Evolutionary conservation across 2,329 filamentous ascomycete species (phyloP).

Genomic region (Aureobasidium sp.): DNA sequence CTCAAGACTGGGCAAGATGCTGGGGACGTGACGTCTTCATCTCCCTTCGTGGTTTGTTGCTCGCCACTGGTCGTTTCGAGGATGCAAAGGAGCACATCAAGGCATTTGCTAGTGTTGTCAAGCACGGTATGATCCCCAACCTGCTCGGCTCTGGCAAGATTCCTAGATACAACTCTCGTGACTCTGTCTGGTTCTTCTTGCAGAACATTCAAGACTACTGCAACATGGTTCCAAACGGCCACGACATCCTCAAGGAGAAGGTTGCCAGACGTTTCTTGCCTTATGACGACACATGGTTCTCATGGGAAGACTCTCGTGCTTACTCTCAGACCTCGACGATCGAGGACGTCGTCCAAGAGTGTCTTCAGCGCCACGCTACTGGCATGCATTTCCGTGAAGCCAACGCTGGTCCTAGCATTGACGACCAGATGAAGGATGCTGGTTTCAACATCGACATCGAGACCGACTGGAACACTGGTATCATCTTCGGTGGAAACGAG

Average conservation of each 20-base stretch:
- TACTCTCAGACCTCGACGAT: conserved; percentile 81
- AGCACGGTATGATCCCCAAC: conserved; percentile 98
- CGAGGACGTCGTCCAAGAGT: conserved; percentile 86
- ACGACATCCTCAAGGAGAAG: conserved; percentile 65
- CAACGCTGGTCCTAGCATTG: conserved; percentile 81
- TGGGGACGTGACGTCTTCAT: conserved; percentile 99
- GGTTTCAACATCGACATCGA: conserved; percentile 89
- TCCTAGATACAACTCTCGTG: conserved; percentile 89
- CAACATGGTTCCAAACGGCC: conserved; percentile 70
- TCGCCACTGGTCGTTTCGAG: conserved; percentile 79
- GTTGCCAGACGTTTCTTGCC: conserved; percentile 83
- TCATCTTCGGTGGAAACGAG: conserved; percentile 92
- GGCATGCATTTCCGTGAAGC: conserved; percentile 92
- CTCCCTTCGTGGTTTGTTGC: conserved; percentile 80
- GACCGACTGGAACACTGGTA: conserved; percentile 83
- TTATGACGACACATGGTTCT: conserved; percentile 93
- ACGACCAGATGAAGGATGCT: conserved; percentile 85
- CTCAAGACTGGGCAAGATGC: conserved; percentile 87
- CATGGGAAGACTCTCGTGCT: conserved; percentile 69
- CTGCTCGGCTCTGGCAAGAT: conserved; percentile 76
- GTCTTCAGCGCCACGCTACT: conserved; percentile 80
- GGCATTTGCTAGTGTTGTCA: conserved; percentile 90
- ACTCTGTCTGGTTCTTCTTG: conserved; percentile 96
- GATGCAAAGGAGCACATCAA: conserved; percentile 92
- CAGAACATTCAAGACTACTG: conserved; percentile 94